Conservation (phyloP, 129 eudicot species). For the Calendula officinalis region DNA sequence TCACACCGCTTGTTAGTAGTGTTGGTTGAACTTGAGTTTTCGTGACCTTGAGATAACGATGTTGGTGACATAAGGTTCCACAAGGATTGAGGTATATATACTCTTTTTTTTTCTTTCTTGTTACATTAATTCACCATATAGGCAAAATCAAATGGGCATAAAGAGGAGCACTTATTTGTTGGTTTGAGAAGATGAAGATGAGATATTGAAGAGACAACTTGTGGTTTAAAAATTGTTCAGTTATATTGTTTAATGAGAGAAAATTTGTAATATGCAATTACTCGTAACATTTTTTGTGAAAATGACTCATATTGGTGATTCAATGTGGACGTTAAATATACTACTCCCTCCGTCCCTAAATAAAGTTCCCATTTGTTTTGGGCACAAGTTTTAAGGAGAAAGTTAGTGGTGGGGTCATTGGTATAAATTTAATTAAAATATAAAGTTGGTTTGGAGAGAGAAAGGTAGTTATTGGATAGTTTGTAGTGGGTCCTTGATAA, state of each 20-base stretch:
- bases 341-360: too few relatives aligned
- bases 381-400: too few relatives aligned
- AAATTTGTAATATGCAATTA: too few relatives aligned
- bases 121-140: background rate
- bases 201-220: background rate
- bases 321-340: too few relatives aligned
- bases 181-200: background rate
- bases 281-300: background rate
- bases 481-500: too few relatives aligned
- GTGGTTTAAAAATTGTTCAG: background rate
- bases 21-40: slow-evolving; percentile 21
- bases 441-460: too few relatives aligned
- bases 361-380: too few relatives aligned
- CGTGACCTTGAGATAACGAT: background rate
- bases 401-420: too few relatives aligned
- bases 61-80: background rate
- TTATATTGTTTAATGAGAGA: background rate
- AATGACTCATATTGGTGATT: background rate
- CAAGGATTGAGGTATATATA: slow-evolving; percentile 1
- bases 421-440: too few relatives aligned
- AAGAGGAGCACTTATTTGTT: background rate
- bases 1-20: slow-evolving; percentile 38
- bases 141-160: background rate
- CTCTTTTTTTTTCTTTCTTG: slow-evolving; percentile 17
- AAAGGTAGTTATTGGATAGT: too few relatives aligned